Evolutionary conservation across 805 yeast species (phyloP).

Genomic region (baker's yeast (Saccharomyces cerevisiae)): DNA sequence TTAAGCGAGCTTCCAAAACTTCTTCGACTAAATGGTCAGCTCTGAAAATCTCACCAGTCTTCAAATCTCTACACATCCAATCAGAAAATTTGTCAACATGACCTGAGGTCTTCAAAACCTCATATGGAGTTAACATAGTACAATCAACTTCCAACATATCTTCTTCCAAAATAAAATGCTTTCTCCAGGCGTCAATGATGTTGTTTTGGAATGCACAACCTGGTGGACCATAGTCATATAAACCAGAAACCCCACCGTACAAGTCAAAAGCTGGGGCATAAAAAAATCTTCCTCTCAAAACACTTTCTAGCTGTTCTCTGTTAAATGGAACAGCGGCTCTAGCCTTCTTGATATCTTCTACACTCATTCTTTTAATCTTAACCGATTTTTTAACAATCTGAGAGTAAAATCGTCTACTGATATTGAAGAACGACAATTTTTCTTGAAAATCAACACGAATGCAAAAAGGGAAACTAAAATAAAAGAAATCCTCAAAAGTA

Average conservation of each 20-base stretch:
- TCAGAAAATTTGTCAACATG: slow-evolving; percentile 98
- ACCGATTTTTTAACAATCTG: slow-evolving; percentile 24
- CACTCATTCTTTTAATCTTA: slow-evolving; percentile 25
- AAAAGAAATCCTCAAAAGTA: neutral
- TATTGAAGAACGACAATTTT: slow-evolving; percentile 9
- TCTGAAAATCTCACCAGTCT: slow-evolving; percentile 96
- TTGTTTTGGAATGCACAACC: slow-evolving; percentile 98
- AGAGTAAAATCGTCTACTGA: slow-evolving; percentile 22
- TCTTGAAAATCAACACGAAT: neutral
- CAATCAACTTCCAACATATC: slow-evolving; percentile 98
- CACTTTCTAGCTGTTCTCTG: slow-evolving; percentile 84
- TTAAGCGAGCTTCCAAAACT: slow-evolving; percentile 89
- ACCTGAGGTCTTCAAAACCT: slow-evolving; percentile 96
- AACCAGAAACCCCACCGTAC: slow-evolving; percentile 97
- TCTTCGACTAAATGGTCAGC: slow-evolving; percentile 98
- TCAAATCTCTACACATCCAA: slow-evolving; percentile 96
- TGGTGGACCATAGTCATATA: slow-evolving; percentile 98
- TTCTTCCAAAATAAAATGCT: slow-evolving; percentile 93
- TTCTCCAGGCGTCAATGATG: slow-evolving; percentile 91
- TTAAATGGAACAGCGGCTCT: slow-evolving; percentile 41
- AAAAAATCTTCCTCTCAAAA: slow-evolving; percentile 90
- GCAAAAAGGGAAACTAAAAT: neutral
- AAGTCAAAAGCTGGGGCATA: slow-evolving; percentile 96
- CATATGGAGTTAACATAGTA: slow-evolving; percentile 96
- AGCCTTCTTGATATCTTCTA: slow-evolving; percentile 27